Evolutionary conservation across 495 filamentous ascomycete genomes (phyloP).

Genomic region (Aspergillus olivimuriae): DNA sequence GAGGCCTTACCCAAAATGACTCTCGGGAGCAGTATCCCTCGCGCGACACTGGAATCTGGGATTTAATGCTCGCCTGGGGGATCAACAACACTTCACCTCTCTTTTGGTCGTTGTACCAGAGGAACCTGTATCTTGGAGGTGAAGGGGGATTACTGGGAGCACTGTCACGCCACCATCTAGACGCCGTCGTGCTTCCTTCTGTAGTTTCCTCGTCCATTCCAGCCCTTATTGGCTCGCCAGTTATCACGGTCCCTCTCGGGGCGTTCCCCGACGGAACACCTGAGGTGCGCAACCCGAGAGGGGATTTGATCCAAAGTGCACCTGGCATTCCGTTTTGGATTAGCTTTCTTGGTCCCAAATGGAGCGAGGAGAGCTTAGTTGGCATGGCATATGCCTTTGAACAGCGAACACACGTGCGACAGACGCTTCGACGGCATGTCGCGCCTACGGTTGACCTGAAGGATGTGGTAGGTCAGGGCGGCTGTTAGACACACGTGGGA

Average conservation of each 20-base stretch:
- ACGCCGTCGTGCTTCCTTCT: constrained; percentile 48
- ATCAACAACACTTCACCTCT: constrained; percentile 33
- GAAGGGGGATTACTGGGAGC: constrained; percentile 46
- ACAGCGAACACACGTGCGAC: constrained; percentile 50
- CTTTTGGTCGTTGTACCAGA: constrained; percentile 40
- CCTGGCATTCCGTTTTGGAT: constrained; percentile 54
- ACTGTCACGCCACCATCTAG: constrained; percentile 36
- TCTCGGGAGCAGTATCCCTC: constrained; percentile 41
- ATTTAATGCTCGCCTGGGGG: constrained; percentile 29
- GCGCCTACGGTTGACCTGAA: constrained; percentile 41
- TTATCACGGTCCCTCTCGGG: constrained; percentile 49
- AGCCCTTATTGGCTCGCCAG: constrained; percentile 43
- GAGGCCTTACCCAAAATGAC: constrained; percentile 39
- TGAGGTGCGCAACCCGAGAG: constrained; percentile 29
- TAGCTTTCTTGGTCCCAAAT: constrained; percentile 51
- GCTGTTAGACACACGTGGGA: no score
- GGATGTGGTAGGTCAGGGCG: constrained; percentile 20
- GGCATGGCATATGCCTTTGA: constrained; percentile 65
- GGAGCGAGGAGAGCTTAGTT: constrained; percentile 53
- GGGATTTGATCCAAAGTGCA: constrained; percentile 33
- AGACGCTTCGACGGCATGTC: constrained; percentile 41
- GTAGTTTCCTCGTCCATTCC: constrained; percentile 33
- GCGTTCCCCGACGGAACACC: constrained; percentile 40
- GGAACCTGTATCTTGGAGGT: constrained; percentile 39
- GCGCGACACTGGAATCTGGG: constrained; percentile 44